Evolutionary conservation across 176 grass and related monocot species (phyloP).

Genomic region (Chloris gayana): DNA sequence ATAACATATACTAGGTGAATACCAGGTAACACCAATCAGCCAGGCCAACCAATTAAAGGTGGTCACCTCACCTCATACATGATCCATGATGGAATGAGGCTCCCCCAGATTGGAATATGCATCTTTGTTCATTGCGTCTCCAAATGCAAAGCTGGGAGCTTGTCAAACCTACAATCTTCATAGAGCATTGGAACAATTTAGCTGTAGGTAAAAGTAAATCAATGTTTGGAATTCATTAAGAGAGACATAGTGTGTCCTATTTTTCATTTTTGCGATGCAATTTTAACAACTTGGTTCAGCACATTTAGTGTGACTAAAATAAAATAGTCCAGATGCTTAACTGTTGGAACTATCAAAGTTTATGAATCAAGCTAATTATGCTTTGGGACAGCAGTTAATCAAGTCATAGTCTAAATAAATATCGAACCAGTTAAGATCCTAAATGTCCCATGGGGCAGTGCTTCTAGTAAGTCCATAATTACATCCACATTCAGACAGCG

Average conservation of each 20-base stretch:
- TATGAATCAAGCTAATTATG: background rate
- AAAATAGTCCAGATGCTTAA: conserved; percentile 8
- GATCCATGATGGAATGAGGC: conserved; percentile 67
- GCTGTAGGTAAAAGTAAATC: background rate
- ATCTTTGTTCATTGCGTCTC: conserved; percentile 68
- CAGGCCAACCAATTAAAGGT: conserved; percentile 3
- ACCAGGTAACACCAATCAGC: conserved; percentile 22
- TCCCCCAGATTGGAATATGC: conserved; percentile 68
- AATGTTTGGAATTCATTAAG: background rate
- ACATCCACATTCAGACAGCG: background rate
- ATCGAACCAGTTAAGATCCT: background rate
- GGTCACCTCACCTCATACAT: conserved; percentile 75
- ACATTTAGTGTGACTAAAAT: background rate
- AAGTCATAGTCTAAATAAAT: background rate
- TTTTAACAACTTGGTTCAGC: conserved; percentile 4
- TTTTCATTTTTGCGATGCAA: background rate
- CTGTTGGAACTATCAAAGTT: too few relatives aligned
- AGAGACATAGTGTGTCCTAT: background rate
- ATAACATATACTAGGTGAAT: background rate
- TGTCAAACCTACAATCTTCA: conserved; percentile 91
- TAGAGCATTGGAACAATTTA: conserved; percentile 29
- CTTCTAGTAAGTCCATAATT: conserved; percentile 3
- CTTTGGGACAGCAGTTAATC: background rate
- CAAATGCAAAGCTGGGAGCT: conserved; percentile 81
- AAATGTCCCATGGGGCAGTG: background rate